Evolutionary conservation across 1,284 basidiomycete species (phyloP), one percentile per base, ranked within the genome.

Genomic region (Fomitopsis pinicola): DNA sequence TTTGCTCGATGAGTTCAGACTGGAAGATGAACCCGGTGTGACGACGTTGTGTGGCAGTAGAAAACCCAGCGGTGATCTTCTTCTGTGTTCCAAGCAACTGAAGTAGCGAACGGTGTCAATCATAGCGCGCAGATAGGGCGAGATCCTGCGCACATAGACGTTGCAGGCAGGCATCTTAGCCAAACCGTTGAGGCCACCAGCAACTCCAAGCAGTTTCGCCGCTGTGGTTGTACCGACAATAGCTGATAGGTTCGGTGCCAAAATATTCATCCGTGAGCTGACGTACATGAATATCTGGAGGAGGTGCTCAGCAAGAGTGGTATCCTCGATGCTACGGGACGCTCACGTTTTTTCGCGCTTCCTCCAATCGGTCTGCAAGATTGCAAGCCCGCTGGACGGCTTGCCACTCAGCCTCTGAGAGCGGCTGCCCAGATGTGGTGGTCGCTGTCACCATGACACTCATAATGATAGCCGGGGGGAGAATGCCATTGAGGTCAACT

Each of bases 141-240:
- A 44, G 50, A 46, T 46, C 58, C 55, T 30, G 75, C 90, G 42
- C 67, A 96, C 94, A 79, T 97, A 94, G 64, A 98, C 89, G 75
- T 99, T 99, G 76, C 95, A 97, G 3, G 93, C 83, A 5, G 97
- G 97, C 83, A 98, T 97, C 74, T 97, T 96, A 56, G 92, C 91
- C 44, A 99, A 82, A 0, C 92, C 93, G 57, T 85, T 85, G 19
- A 99, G 82, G 48, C 97, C 97, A 62, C 97, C 97, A 38, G 97
- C 95, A 52, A 98, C 94, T 73, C 97, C 97, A 52, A 99, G 88
- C 55, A 99, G 80, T 81, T 99, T 99, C 55, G 97, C 97, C 48
- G 97, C 97, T 78, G 95, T 97, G 65, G 93, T 94, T 59, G 97
- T 98, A 72, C 97, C 97, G 75, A 99, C 94, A 74, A 99, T 97